phyloP scores from a whole-genome alignment of 768 basidiomycete genomes.

The Sporobolomyces pararoseus region DNA sequence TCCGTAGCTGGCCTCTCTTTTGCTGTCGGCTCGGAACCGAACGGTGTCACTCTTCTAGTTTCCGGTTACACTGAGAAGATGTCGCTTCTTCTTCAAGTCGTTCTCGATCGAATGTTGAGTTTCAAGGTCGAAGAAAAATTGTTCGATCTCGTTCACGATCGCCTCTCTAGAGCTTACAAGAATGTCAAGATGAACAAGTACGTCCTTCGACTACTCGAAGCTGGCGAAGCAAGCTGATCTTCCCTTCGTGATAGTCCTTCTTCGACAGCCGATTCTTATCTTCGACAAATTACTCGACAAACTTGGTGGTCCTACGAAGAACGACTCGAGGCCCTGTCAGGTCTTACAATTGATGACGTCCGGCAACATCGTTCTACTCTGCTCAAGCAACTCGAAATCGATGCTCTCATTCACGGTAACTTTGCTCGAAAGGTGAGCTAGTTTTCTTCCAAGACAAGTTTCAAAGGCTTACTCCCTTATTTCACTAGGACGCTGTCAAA shows the following conservation, averaged over 20 bases:
- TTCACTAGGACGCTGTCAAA: constrained; percentile 62
- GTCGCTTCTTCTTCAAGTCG: constrained; percentile 64
- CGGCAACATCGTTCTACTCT: constrained; percentile 61
- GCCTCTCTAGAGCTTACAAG: constrained; percentile 72
- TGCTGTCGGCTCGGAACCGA: constrained; percentile 57
- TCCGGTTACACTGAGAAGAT: constrained; percentile 89
- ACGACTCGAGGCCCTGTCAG: constrained; percentile 66
- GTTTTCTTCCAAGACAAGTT: background rate
- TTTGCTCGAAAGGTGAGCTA: constrained; percentile 63
- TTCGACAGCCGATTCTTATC: constrained; percentile 70
- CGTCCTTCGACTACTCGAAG: background rate
- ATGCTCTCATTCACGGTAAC: constrained; percentile 77
- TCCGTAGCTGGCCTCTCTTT: constrained; percentile 82
- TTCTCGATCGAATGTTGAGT: constrained; percentile 65
- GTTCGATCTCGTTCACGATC: constrained; percentile 76
- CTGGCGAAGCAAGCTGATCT: constrained; percentile 55
- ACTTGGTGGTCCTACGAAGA: constrained; percentile 76
- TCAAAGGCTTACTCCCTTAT: background rate
- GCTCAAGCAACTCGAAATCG: constrained; percentile 63
- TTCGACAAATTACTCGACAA: constrained; percentile 66
- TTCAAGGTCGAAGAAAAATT: constrained; percentile 64
- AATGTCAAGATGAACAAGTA: constrained; percentile 77
- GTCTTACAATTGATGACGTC: constrained; percentile 72
- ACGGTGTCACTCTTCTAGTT: constrained; percentile 64
- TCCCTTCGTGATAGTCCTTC: constrained; percentile 60